Evolutionary conservation across 1,284 basidiomycete genomes (phyloP).

Genomic region (Entoloma clypeatum): DNA sequence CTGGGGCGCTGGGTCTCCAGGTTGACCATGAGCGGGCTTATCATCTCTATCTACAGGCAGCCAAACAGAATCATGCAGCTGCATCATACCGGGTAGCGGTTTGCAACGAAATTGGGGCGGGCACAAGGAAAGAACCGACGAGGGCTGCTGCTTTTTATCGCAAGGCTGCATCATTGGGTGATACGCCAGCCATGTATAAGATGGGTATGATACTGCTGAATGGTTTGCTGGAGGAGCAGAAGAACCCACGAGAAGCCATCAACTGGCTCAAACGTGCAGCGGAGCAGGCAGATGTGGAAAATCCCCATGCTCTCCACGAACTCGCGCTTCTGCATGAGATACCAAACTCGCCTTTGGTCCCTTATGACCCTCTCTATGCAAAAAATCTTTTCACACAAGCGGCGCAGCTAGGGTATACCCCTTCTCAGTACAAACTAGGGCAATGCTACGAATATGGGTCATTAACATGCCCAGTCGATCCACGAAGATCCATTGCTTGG

Average conservation of each 20-base stretch:
- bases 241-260: conserved; percentile 88
- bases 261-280: conserved; percentile 95
- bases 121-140: conserved; percentile 86
- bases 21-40: conserved; percentile 99
- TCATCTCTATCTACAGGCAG: conserved; percentile 96
- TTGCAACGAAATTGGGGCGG: conserved; percentile 99
- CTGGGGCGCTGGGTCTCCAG: conserved; percentile 88
- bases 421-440: conserved; percentile 93
- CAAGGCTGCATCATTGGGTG: conserved; percentile 93
- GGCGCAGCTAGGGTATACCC: conserved; percentile 91
- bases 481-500: conserved; percentile 93
- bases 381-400: conserved; percentile 89
- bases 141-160: conserved; percentile 95
- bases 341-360: conserved; percentile 60
- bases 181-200: conserved; percentile 99
- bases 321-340: conserved; percentile 91
- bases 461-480: conserved; percentile 89
- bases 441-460: conserved; percentile 93
- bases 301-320: conserved; percentile 97
- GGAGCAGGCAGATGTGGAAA: conserved; percentile 97
- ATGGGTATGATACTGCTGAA: conserved; percentile 93
- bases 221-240: conserved; percentile 80
- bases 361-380: conserved; percentile 77
- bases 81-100: conserved; percentile 97
- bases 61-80: conserved; percentile 94